Evolutionary conservation across 495 filamentous ascomycete genomes (phyloP).

Genomic region (Baudoinia panamericana): DNA sequence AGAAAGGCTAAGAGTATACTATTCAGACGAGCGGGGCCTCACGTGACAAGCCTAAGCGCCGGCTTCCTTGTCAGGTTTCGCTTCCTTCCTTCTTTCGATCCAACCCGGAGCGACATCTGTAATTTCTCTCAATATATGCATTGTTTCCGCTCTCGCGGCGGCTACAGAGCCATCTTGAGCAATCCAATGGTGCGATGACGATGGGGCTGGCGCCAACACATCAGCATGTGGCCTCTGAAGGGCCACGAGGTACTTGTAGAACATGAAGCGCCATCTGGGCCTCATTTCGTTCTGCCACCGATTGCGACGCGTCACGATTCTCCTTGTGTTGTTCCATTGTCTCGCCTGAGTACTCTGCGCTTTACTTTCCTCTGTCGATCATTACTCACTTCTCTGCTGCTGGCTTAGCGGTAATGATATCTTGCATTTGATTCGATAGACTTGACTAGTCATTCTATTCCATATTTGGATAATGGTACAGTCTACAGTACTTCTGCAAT

Average conservation of each 20-base stretch:
- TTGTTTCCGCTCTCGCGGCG: no score
- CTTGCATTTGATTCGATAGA: not conserved
- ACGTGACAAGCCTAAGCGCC: no score
- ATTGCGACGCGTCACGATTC: constrained; percentile 2
- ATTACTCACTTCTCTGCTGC: constrained; percentile 3
- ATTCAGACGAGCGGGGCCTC: no score
- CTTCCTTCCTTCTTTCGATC: no score
- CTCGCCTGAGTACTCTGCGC: no score
- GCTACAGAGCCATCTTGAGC: no score
- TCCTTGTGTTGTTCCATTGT: constrained; percentile 5
- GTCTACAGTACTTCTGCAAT: constrained; percentile 7
- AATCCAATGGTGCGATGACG: constrained; percentile 3
- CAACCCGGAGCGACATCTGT: no score
- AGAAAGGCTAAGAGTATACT: no score
- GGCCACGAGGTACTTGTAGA: not conserved
- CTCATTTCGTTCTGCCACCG: not conserved
- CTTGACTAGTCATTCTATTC: not conserved
- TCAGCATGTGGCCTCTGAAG: not conserved
- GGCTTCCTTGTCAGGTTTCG: no score
- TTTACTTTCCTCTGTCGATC: constrained; percentile 3
- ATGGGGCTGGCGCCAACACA: not conserved
- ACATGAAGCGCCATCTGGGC: not conserved
- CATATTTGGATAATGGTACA: constrained; percentile 3
- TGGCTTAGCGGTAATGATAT: constrained; percentile 4
- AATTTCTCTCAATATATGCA: no score